Base-by-base conservation (phyloP, 2,329 filamentous ascomycete species). In the Stachybotrys echinatus region DNA sequence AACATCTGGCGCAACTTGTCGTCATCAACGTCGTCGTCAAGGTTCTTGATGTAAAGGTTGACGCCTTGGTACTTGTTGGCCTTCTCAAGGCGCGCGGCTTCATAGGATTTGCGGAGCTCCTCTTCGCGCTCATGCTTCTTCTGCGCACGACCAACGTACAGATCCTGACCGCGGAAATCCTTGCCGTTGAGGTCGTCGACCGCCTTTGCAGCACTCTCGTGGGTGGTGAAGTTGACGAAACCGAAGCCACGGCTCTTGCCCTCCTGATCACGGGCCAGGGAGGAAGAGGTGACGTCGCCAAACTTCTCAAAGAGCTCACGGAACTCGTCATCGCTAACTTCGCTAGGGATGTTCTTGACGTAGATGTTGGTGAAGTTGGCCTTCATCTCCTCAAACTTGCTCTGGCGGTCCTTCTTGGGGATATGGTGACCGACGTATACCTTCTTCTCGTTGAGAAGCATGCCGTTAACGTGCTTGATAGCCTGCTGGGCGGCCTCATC, bases 311-410 rank as follows among this genome's bases (percentile, higher is more conserved):
- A 97, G 47, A 97, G 80, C 55, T 86, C 81, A 62, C 91, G 90
- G 84, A 99, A 97, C 69, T 97, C 88, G 8, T 97, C 92, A 54
- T 99, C 94, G 52, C 84, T 87, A 56, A 87, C 89, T 45, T 96
- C 92, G 34, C 76, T 65, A 63, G 85, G 83, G 62, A 99, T 87
- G 79, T 99, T 99, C 86, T 99, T 99, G 78, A 99, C 89, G 77
- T 99, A 99, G 74, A 99, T 86, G 73, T 99, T 99, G 79, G 94
- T 99, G 83, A 95, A 99, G 82, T 99, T 99, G 73, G 94, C 94
- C 87, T 99, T 99, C 92, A 99, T 99, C 82, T 99, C 94, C 79
- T 99, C 94, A 63, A 97, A 97, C 79, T 99, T 99, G 89, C 90
- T 96, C 83, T 97, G 94, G 65, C 94, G 92, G 69, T 99, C 94